Evolutionary conservation across 768 basidiomycete genomes (phyloP), one percentile per base, ranked within the genome.

Genomic region (Scleroderma bovista): DNA sequence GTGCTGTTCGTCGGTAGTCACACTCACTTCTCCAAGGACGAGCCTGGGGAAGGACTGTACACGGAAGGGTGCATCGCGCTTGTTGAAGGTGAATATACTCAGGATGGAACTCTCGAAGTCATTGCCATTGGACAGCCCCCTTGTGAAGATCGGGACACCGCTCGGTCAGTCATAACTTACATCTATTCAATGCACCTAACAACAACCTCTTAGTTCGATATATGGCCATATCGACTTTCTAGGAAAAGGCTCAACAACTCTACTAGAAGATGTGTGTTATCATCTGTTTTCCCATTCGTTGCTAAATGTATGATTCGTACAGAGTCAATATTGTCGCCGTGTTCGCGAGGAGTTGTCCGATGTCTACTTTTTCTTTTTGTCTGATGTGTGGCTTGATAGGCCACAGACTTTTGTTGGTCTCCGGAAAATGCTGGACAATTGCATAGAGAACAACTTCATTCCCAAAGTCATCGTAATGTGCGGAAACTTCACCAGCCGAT

Each of bases 151-250:
- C 75, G 96, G 37, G 84, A 85, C 52, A 83, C 80, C 2, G 84
- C 95, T 15, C 77, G 92, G 90, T 92, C 61, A 53, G 77, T 57
- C 37, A 19, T 36, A 19, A 31, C 10, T 44, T 33, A 9, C 16
- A 33, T 23, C 24, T 19, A 12, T n/a, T 32, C 31, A 38, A 13
- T 15, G 5, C 3, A 42, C 32, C 41, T 66, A 46, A 60, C 50
- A 13, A 37, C 19, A 19, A 32, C 13, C n/a, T 44, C 38, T 10
- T 61, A 94, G 93, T 56, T 91, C 88, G 36, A 85, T 98, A 56
- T 96, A 90, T 62, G 96, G 94, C 0, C 96, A 98, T 62, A 84
- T 97, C 26, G 96, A 99, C 66, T 96, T 98, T 61, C 77, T 98
- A 11, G 96, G 96, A n/a, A 84, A 88, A 59, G 96, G 96, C 2